Evolutionary conservation across 371 early-diverging fungal species (phyloP), one percentile per base, ranked within the genome.

Genomic region (Parasitella parasitica): DNA sequence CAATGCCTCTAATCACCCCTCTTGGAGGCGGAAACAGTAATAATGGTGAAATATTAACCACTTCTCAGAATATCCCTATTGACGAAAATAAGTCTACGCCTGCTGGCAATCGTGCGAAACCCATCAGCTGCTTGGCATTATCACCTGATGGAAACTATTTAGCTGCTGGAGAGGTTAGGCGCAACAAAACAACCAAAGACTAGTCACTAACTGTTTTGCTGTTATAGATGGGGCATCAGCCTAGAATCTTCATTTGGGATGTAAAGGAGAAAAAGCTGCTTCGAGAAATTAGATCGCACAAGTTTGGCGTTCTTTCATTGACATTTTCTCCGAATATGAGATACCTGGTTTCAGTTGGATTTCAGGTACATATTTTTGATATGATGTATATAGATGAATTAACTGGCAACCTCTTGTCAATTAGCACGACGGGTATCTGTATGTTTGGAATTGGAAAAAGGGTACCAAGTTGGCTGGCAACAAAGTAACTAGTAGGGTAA

Each of bases 391-490:
- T n/a, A n/a, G n/a, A n/a, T n/a, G n/a, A n/a, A n/a, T n/a, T n/a
- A n/a, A n/a, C 49, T 49, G 86, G 69, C 87, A 87, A 32, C 3
- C 6, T 32, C 32, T 32, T 32, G 77, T 88, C 88, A 82, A 28
- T 30, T 76, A 91, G 88, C 93, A 93, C 66, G 94, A 94, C 71
- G 93, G 92, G 0, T 89, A 83, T 64, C 64, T 92, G 24, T 86
- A 90, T 67, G 85, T 93, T 26, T 94, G 94, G 94, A 85, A 93
- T 70, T 92, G 92, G 91, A 77, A 82, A 61, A 83, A 81, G 30
- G 87, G 87, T 3, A 71, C 73, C 3, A 85, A 87, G 59, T 59
- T 92, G 5, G 90, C 91, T 0, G 86, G 83, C 38, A 89, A 86
- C 63, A 83, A 86, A 64, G 83, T 91, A 39, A 89, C 89, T 6